Evolutionary conservation across 176 grass and related monocot genomes (phyloP).

Genomic region (Ensete ventricosum): DNA sequence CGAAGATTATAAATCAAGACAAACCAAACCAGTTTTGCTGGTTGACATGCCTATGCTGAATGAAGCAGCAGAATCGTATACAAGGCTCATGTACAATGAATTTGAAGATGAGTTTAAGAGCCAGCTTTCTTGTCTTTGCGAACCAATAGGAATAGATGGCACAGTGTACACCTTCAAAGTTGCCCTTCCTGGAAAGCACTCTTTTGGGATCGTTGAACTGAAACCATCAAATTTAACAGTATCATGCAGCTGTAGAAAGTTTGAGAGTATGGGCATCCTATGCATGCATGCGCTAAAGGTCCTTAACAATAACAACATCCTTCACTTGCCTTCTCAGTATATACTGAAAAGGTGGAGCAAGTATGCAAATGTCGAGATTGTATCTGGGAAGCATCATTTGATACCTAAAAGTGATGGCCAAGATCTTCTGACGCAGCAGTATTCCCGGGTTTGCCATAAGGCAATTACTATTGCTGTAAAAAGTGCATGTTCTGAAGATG

Average conservation of each 20-base stretch:
- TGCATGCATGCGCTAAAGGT: slow-evolving; percentile 48
- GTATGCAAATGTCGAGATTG: slow-evolving; percentile 29
- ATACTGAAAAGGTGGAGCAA: slow-evolving; percentile 50
- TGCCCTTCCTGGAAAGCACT: slow-evolving; percentile 29
- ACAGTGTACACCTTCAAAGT: slow-evolving; percentile 33
- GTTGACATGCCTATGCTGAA: slow-evolving; percentile 43
- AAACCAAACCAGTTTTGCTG: slow-evolving; percentile 37
- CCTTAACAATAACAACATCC: slow-evolving; percentile 28
- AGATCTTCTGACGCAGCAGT: slow-evolving; percentile 24
- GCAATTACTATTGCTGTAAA: slow-evolving; percentile 37
- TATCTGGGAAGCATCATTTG: slow-evolving; percentile 19
- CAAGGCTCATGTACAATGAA: slow-evolving; percentile 37
- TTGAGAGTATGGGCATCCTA: slow-evolving; percentile 32
- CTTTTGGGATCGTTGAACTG: slow-evolving; percentile 35
- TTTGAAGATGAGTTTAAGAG: slow-evolving; percentile 39
- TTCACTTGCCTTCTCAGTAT: slow-evolving; percentile 41
- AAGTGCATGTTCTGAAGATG: slow-evolving; percentile 37
- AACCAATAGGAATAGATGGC: slow-evolving; percentile 33
- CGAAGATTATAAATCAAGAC: slow-evolving; percentile 42
- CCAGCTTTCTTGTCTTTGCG: slow-evolving; percentile 32
- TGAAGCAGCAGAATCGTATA: slow-evolving; percentile 38
- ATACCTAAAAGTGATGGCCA: slow-evolving; percentile 11
- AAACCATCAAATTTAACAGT: slow-evolving; percentile 21
- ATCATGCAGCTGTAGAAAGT: slow-evolving; percentile 44
- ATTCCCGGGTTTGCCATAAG: slow-evolving; percentile 29